Percentiles rank a stretch among this genome's conserved stretches.
These are phyloP conservation scores for Podospora bellae-mahoneyi DNA, from an alignment of 495 filamentous ascomycete species.

Conservation along the genomic window DNA sequence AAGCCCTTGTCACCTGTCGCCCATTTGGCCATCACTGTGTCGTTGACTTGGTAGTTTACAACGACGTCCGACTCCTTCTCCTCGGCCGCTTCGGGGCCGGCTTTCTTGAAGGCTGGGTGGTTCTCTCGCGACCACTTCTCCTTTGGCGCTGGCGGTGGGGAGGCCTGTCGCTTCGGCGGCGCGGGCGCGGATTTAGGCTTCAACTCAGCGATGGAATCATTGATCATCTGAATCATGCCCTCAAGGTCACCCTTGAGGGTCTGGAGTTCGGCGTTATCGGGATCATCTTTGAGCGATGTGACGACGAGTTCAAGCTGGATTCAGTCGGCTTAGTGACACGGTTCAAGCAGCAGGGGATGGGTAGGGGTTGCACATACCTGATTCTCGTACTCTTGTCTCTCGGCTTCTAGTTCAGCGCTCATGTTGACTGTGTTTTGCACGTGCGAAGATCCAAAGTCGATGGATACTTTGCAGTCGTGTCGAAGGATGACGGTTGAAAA, in stretches of 20 bases:
- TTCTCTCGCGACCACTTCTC: constrained; percentile 74
- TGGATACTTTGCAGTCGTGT: neutral
- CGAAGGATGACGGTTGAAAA: neutral
- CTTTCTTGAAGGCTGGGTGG: constrained; percentile 64
- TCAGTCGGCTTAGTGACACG: neutral
- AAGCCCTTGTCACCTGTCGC: constrained; percentile 81
- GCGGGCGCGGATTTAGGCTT: constrained; percentile 47
- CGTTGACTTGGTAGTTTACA: constrained; percentile 76
- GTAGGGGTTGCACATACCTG: constrained; percentile 54
- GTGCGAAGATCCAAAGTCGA: neutral
- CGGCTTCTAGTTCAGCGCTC: constrained; percentile 60
- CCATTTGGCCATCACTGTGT: constrained; percentile 87
- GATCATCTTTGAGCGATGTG: constrained; percentile 72
- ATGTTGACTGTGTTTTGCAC: constrained; percentile 13
- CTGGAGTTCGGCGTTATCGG: constrained; percentile 76
- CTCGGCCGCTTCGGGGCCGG: constrained; percentile 44
- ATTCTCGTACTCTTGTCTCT: constrained; percentile 76
- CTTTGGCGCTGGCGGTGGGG: constrained; percentile 39
- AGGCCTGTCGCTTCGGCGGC: constrained; percentile 42
- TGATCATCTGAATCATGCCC: constrained; percentile 74
- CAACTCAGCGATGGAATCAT: constrained; percentile 77
- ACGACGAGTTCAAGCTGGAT: constrained; percentile 75
- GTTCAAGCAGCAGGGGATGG: neutral
- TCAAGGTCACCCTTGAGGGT: constrained; percentile 78
- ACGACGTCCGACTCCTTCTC: constrained; percentile 41